phyloP scores from a whole-genome alignment of 306 rosid species.

The Cucurbita pepo region DNA sequence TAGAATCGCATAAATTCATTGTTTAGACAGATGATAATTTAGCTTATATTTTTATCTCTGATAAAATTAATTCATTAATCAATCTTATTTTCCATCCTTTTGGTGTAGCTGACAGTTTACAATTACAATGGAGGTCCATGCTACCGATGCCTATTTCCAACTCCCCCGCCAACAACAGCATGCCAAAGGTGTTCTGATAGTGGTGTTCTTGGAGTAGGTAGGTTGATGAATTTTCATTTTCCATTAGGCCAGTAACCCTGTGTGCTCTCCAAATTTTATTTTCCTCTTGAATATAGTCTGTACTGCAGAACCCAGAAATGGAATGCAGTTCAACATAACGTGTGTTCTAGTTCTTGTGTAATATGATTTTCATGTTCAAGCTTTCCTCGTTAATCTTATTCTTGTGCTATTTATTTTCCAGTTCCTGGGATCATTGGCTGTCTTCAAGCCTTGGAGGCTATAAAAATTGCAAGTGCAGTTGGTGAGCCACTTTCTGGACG shows the following conservation, averaged over 20 bases:
- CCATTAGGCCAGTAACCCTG: neutral
- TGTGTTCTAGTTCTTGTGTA: neutral
- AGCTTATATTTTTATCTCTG: neutral
- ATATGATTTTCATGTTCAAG: neutral
- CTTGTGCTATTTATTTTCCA: constrained; percentile 17
- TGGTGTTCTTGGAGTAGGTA: constrained; percentile 95
- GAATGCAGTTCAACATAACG: neutral
- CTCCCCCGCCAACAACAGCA: constrained; percentile 87
- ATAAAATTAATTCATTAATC: neutral
- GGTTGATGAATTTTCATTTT: constrained; percentile 1
- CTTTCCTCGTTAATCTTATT: neutral
- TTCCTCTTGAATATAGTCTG: neutral
- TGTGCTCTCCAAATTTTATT: neutral
- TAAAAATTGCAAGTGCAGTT: constrained; percentile 70
- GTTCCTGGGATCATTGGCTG: constrained; percentile 98
- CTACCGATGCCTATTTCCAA: constrained; percentile 85
- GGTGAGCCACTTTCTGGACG: constrained; percentile 84
- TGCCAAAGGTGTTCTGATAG: constrained; percentile 93
- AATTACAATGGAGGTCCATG: constrained; percentile 79
- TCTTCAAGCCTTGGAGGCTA: constrained; percentile 94
- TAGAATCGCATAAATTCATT: neutral
- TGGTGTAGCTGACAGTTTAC: constrained; percentile 78
- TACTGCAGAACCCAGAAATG: neutral
- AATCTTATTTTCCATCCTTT: neutral
- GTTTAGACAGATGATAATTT: neutral